Base-by-base conservation (phyloP, 345 rosid species). In the Citrus maxima region DNA sequence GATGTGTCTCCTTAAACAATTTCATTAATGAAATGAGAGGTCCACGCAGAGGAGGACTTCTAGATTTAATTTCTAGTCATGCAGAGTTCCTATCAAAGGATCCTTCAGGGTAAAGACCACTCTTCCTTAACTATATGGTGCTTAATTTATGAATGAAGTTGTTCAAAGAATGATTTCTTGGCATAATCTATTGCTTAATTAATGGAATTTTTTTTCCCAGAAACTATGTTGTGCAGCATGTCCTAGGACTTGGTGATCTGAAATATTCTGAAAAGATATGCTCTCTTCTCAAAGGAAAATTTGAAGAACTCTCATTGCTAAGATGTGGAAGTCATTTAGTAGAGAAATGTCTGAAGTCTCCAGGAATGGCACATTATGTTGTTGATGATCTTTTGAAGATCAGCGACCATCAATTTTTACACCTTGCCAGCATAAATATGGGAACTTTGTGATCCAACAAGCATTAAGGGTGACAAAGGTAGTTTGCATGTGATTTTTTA, bases 1-100 rank as follows among this genome's bases (percentile, higher is more conserved):
- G 80, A 61, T 78, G 80, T 19, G 7, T 71, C 21, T 46, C 80
- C 30, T 76, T 76, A 32, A 42, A 46, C 70, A 35, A 59, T 13
- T 61, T 62, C 9, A 30, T 78, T 22, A 2, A 25, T 58, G 4
- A 49, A 16, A 64, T 30, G 60, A 70, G 63, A 60, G 75, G 76
- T 42, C 54, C 51, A 2, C 28, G 10, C 16, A 62, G 70, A 30
- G 49, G 35, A 27, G 27, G 30, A 8, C 76, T 78, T 32, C 80
- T 78, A 34, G 46, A 42, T 28, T 65, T 76, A 54, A 34, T 78
- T 10, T 13, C 35, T 38, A 13, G 35, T 28, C 24, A 60, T 46
- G 42, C 75, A 38, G 54, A 14, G 7, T 78, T 59, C 75, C 70
- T 78, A 10, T 32, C 80, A 21, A 64, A 70, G 68, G 80, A 78